Evolutionary conservation across 2,329 filamentous ascomycete species (phyloP), one percentile per base, ranked within the genome.

Genomic region (Triangularia verruculosa): DNA sequence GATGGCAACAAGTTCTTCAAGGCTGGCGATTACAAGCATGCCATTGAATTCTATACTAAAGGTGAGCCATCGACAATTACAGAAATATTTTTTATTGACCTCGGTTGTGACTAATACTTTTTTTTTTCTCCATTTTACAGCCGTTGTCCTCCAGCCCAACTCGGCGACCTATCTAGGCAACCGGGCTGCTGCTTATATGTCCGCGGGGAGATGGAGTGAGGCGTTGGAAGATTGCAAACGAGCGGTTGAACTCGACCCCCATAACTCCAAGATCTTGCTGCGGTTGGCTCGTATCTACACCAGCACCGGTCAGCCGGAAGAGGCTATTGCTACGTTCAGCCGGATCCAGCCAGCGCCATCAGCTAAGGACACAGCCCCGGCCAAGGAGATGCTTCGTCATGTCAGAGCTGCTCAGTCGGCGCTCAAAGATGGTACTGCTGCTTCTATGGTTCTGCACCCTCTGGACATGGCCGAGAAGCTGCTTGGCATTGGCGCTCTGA

Each of bases 1-100:
- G 87, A 91, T 1, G 95, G 95, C 64, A 99, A 99, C 80, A 95
- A 95, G 73, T 94, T 92, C 74, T 99, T 97, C 85, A 98, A 97
- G 81, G 91, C 93, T 68, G 92, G 90, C 75, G 91, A 97, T 73
- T 99, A 94, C 76, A 80, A 83, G 65, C 89, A 90, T 74, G 94
- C 95, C 24, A 93, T 98, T 75, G 86, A 91, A 70, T 92, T 97
- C 77, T 99, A 98, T 77, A 92, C 91, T 70, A 97, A 96, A 86
- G 94, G 94, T 97, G 82, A 74, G 75, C 65, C 22, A 34, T 57
- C 15, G 28, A 39, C 17, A 30, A 53, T 24, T 2, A 5, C 20
- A 7, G 13, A 53, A 54, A 13, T 25, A n/a, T 13, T 54, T 24
- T 28, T 54, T 53, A 24, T 52, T 27, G 51, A 24, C n/a, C 15